A percentile compares a stretch with the other conserved stretches of the same genome.
Evolutionary conservation across 495 filamentous ascomycete species (phyloP).

Genomic region (Collariella sp.): DNA sequence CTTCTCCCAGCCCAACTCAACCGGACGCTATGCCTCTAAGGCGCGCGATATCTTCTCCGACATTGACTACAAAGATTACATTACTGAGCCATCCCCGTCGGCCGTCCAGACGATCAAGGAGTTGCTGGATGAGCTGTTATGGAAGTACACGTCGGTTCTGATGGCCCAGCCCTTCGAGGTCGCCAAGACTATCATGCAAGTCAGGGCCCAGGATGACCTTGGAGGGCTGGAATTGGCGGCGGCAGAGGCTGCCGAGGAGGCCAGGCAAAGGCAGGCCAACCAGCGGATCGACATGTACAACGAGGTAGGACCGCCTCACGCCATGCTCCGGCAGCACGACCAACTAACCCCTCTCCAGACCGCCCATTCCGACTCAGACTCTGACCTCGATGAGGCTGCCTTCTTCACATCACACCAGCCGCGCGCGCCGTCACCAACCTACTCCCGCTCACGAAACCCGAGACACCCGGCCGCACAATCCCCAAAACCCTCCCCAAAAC

Average conservation of each 20-base stretch:
- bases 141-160: conserved; percentile 76
- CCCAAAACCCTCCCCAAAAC: conserved; percentile 22
- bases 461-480: conserved; percentile 27
- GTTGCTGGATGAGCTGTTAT: conserved; percentile 67
- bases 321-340: not conserved
- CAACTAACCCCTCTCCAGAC: conserved; percentile 9
- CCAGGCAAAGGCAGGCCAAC: conserved; percentile 24
- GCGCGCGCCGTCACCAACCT: conserved; percentile 46
- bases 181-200: conserved; percentile 86
- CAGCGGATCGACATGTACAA: conserved; percentile 39
- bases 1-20: conserved; percentile 41
- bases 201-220: conserved; percentile 47
- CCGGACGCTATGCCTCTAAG: conserved; percentile 56
- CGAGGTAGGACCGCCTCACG: conserved; percentile 36
- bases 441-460: conserved; percentile 29
- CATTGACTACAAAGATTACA: conserved; percentile 80
- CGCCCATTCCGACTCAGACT: conserved; percentile 45
- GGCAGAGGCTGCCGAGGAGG: conserved; percentile 10
- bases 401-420: conserved; percentile 75
- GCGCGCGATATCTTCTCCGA: conserved; percentile 78
- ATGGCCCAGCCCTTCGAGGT: conserved; percentile 95
- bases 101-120: conserved; percentile 61
- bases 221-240: conserved; percentile 28
- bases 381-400: conserved; percentile 67
- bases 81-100: conserved; percentile 67